These are phyloP conservation scores for Fallopia convolvulus DNA, from an alignment of 148 eudicot genomes.

Conservation along the genomic window DNA sequence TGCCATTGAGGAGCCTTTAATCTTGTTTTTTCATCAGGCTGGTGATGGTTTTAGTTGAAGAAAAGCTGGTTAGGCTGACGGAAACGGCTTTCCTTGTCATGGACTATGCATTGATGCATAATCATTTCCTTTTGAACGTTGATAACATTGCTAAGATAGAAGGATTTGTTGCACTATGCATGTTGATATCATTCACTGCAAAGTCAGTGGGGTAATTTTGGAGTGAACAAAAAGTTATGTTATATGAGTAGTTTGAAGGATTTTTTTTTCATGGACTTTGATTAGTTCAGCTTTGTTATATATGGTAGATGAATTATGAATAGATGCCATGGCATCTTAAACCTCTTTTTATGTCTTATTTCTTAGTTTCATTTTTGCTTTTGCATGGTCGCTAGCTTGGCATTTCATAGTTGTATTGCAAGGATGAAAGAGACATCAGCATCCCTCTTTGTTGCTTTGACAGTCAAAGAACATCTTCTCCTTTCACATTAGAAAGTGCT, in stretches of 20 bases:
- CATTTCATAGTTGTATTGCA: neutral
- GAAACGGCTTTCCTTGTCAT: neutral
- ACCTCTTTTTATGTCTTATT: neutral
- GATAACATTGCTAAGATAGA: neutral
- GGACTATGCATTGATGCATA: neutral
- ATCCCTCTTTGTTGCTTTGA: neutral
- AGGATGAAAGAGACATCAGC: neutral
- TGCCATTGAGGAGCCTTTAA: neutral
- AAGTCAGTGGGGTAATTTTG: slow-evolving; percentile 1
- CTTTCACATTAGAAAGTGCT: neutral
- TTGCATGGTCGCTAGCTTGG: neutral
- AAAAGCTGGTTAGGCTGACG: neutral
- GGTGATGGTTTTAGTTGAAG: neutral
- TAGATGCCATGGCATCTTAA: neutral
- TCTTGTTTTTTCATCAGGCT: neutral
- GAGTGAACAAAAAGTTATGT: slow-evolving; percentile 1
- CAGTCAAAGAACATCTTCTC: neutral
- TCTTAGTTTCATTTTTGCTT: neutral
- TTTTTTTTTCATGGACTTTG: neutral
- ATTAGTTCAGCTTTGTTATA: neutral
- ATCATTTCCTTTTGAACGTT: neutral
- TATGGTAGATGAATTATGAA: neutral
- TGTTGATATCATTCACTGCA: slow-evolving; percentile 8
- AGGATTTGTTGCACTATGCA: neutral
- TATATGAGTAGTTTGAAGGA: slow-evolving; percentile 1